phyloP scores from a whole-genome alignment of 2,329 filamentous ascomycete genomes.

The Fusarium dimerum region DNA sequence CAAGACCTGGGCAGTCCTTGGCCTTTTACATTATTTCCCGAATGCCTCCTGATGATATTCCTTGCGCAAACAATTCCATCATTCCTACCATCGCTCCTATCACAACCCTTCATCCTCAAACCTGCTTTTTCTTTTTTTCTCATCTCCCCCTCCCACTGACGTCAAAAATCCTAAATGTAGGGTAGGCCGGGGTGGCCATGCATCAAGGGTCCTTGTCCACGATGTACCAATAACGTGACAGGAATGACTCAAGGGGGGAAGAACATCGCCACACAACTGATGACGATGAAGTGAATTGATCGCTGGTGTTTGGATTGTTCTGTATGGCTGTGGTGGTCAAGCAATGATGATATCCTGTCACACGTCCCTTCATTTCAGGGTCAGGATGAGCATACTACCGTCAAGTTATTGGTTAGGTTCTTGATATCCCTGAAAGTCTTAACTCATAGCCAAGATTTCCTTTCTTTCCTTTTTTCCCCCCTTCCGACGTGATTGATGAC shows the following conservation, averaged over 20 bases:
- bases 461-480: neutral
- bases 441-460: neutral
- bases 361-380: too few species aligned
- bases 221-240: neutral
- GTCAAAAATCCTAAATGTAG: slow-evolving; percentile 3
- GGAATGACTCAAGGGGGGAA: neutral
- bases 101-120: neutral
- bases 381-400: too few species aligned
- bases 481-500: too few species aligned
- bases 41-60: too few species aligned
- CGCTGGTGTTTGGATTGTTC: too few species aligned
- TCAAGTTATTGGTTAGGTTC: neutral
- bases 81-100: too few species aligned
- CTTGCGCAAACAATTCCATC: too few species aligned
- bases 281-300: neutral
- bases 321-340: too few species aligned
- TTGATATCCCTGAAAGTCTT: too few species aligned
- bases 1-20: slow-evolving; percentile 16
- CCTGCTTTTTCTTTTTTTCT: neutral
- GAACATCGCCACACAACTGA: neutral
- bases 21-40: slow-evolving; percentile 11
- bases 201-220: neutral
- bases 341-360: too few species aligned
- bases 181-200: neutral
- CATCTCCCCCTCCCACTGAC: slow-evolving; percentile 6